phyloP scores from a whole-genome alignment of 2,329 filamentous ascomycete species.

The Colletotrichum tofieldiae region DNA sequence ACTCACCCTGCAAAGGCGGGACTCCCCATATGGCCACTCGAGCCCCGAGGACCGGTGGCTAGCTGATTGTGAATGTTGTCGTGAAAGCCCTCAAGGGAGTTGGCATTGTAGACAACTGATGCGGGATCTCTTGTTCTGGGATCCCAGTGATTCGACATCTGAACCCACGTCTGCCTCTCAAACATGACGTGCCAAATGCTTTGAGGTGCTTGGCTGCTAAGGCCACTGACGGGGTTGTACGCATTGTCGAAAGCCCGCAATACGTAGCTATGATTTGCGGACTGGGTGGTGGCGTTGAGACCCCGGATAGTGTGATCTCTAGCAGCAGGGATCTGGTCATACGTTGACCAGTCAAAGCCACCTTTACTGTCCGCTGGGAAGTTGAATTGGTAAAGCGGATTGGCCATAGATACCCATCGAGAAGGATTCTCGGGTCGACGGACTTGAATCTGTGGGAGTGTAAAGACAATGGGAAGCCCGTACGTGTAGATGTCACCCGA shows the following conservation, averaged over 20 bases:
- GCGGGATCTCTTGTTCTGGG: constrained; percentile 2
- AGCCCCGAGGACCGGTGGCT: not conserved
- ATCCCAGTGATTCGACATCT: constrained; percentile 22
- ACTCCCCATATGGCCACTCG: constrained; percentile 1
- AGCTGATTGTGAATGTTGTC: constrained; percentile 16
- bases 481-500: not conserved
- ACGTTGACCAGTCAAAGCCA: constrained; percentile 12
- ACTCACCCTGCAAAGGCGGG: not conserved
- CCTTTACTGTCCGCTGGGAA: constrained; percentile 9
- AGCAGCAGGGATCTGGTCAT: not conserved
- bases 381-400: constrained; percentile 18
- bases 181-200: constrained; percentile 27
- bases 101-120: constrained; percentile 6
- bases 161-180: constrained; percentile 5
- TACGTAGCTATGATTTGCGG: not conserved
- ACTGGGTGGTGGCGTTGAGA: not conserved
- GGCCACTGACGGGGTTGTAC: constrained; percentile 25
- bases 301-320: constrained; percentile 4
- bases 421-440: not conserved
- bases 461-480: not conserved
- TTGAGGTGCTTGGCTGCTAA: not conserved
- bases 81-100: constrained; percentile 19
- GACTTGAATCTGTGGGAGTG: not conserved
- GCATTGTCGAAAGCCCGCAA: not conserved
- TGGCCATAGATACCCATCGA: not conserved